phyloP scores from a whole-genome alignment of 1,139 yeast species.

The Candida freyschussii region DNA sequence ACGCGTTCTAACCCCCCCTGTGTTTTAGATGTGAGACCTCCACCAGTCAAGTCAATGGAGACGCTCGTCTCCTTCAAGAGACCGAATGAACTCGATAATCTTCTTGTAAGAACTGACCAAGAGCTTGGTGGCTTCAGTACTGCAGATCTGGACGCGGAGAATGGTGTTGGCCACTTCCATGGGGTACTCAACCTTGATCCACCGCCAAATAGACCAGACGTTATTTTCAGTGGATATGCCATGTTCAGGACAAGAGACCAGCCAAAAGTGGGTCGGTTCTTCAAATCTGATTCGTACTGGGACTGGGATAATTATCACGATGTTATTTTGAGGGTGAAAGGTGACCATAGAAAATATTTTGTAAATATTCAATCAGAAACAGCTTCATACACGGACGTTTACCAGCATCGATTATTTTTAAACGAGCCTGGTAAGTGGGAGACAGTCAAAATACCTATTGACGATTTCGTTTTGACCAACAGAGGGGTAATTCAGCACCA shows the following conservation, averaged over 20 bases:
- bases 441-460: constrained; percentile 69
- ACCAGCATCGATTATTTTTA: constrained; percentile 75
- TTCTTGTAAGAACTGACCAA: constrained; percentile 63
- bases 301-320: constrained; percentile 59
- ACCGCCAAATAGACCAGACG: constrained; percentile 65
- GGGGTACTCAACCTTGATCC: constrained; percentile 72
- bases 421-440: constrained; percentile 81
- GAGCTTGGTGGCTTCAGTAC: constrained; percentile 78
- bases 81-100: constrained; percentile 40
- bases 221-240: constrained; percentile 75
- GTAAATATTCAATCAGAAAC: constrained; percentile 80
- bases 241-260: constrained; percentile 78
- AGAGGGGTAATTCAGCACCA: constrained; percentile 78
- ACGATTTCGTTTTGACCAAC: constrained; percentile 77
- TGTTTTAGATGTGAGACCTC: constrained; percentile 4
- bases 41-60: constrained; percentile 26
- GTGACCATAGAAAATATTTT: constrained; percentile 70
- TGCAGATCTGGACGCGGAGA: constrained; percentile 45
- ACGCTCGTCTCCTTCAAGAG: constrained; percentile 52
- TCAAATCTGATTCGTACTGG: constrained; percentile 44
- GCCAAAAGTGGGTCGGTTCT: constrained; percentile 12
- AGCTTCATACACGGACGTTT: constrained; percentile 72
- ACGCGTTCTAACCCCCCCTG: not conserved
- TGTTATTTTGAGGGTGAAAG: constrained; percentile 65
- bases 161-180: constrained; percentile 51